These are phyloP conservation scores for Lithocarpus polystachyus DNA, from an alignment of 306 rosid genomes.

Conservation along the genomic window DNA sequence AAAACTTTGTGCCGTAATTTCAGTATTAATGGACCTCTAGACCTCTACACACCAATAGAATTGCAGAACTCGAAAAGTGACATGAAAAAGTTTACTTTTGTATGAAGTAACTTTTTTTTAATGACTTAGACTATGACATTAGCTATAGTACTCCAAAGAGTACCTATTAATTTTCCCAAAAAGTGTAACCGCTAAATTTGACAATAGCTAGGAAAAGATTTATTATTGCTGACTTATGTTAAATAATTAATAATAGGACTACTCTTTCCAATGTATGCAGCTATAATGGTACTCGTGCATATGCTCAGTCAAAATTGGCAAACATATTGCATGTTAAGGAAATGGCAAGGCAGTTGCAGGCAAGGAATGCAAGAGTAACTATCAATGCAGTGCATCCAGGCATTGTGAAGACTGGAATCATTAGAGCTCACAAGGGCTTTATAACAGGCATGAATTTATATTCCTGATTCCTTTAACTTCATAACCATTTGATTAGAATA, in stretches of 20 bases:
- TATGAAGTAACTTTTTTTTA: too few relatives aligned
- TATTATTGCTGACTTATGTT: background rate
- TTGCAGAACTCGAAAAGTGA: background rate
- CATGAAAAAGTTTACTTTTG: too few relatives aligned
- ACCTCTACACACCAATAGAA: background rate
- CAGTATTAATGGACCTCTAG: background rate
- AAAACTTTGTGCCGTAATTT: slow-evolving; percentile 2
- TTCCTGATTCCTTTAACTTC: background rate
- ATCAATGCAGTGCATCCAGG: slow-evolving; percentile 94
- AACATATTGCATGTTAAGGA: slow-evolving; percentile 82
- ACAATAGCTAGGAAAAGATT: too few relatives aligned
- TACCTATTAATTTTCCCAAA: too few relatives aligned
- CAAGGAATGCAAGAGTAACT: slow-evolving; percentile 79
- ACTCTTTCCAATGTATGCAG: slow-evolving; percentile 43
- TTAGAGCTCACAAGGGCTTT: slow-evolving; percentile 76
- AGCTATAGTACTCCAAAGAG: too few relatives aligned
- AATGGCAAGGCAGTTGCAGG: slow-evolving; percentile 69
- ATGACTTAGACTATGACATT: too few relatives aligned
- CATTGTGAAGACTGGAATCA: slow-evolving; percentile 79
- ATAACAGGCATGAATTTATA: slow-evolving; percentile 46
- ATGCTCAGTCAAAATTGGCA: slow-evolving; percentile 89
- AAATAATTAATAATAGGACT: background rate
- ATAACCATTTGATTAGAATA: background rate
- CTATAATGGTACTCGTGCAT: slow-evolving; percentile 83
- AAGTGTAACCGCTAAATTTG: background rate